Conservation (phyloP, 1,284 basidiomycete species). For the Tilletiopsis washingtonensis region DNA sequence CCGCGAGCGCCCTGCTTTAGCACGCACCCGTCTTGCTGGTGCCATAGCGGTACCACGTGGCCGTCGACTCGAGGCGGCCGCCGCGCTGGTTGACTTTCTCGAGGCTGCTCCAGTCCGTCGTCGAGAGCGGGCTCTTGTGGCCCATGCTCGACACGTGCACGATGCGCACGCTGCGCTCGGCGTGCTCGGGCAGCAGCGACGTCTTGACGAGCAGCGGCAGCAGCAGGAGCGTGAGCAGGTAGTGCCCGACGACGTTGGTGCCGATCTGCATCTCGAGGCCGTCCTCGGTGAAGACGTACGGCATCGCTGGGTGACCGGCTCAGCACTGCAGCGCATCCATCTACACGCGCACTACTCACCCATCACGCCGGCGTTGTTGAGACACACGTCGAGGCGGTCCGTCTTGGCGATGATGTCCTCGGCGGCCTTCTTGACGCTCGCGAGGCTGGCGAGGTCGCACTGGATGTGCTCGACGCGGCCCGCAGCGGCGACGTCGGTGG, state of each 20-base stretch:
- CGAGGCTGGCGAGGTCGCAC: conserved; percentile 22
- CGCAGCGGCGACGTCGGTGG: background rate
- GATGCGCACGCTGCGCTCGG: conserved; percentile 21
- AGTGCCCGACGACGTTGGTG: conserved; percentile 36
- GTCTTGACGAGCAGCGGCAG: conserved; percentile 10
- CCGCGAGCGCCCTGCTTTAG: too few relatives aligned
- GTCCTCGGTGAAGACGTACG: conserved; percentile 23
- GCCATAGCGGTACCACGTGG: too few relatives aligned
- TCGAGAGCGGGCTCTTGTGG: too few relatives aligned
- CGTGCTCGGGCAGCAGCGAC: conserved; percentile 5
- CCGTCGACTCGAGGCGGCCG: too few relatives aligned
- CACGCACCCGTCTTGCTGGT: too few relatives aligned
- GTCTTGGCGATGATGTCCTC: too few relatives aligned
- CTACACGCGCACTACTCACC: too few relatives aligned
- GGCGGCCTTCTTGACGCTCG: conserved; percentile 12
- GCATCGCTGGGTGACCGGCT: background rate
- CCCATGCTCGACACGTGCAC: conserved; percentile 28
- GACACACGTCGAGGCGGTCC: too few relatives aligned
- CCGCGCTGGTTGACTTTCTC: too few relatives aligned
- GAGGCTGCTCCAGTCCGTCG: too few relatives aligned
- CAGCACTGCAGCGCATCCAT: too few relatives aligned
- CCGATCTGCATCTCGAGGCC: conserved; percentile 38
- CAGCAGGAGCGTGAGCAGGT: conserved; percentile 26
- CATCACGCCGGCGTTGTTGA: too few relatives aligned
- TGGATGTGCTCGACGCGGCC: conserved; percentile 16